Percentiles rank a stretch among this genome's conserved stretches.
Evolutionary conservation across 192 early-diverging fungal genomes (phyloP).

Genomic region (Linnemannia schmuckeri): DNA sequence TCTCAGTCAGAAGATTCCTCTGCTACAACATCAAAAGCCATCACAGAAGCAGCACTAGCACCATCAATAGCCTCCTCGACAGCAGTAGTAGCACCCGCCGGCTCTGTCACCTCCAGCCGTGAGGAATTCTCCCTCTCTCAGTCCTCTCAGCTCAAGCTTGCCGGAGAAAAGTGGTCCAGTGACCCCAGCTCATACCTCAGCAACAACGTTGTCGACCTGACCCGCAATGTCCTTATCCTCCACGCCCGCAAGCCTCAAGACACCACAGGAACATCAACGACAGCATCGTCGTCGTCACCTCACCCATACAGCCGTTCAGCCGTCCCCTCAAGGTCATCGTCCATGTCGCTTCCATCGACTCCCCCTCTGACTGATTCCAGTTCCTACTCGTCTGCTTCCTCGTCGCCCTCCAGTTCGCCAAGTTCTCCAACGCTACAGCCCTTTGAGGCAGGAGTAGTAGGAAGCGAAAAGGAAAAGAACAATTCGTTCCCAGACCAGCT

Average conservation of each 20-base stretch:
- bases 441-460: neutral
- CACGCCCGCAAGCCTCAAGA: conserved; percentile 51
- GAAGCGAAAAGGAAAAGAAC: conserved; percentile 16
- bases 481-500: conserved; percentile 18
- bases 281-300: conserved; percentile 16
- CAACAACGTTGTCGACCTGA: conserved; percentile 50
- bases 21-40: neutral
- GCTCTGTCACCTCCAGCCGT: neutral
- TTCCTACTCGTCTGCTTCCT: conserved; percentile 31
- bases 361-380: conserved; percentile 35
- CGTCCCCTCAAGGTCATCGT: conserved; percentile 20
- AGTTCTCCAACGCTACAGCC: conserved; percentile 15
- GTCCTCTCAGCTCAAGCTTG: conserved; percentile 16
- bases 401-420: conserved; percentile 46
- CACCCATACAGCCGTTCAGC: conserved; percentile 27
- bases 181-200: conserved; percentile 41
- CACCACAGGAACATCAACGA: neutral
- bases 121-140: neutral
- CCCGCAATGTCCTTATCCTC: conserved; percentile 47
- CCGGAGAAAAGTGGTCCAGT: conserved; percentile 48
- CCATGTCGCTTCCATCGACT: conserved; percentile 37
- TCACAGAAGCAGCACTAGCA: neutral
- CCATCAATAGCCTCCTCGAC: neutral
- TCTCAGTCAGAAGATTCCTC: neutral
- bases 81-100: neutral